phyloP scores from a whole-genome alignment of 306 rosid genomes.

The Trifolium fragiferum region DNA sequence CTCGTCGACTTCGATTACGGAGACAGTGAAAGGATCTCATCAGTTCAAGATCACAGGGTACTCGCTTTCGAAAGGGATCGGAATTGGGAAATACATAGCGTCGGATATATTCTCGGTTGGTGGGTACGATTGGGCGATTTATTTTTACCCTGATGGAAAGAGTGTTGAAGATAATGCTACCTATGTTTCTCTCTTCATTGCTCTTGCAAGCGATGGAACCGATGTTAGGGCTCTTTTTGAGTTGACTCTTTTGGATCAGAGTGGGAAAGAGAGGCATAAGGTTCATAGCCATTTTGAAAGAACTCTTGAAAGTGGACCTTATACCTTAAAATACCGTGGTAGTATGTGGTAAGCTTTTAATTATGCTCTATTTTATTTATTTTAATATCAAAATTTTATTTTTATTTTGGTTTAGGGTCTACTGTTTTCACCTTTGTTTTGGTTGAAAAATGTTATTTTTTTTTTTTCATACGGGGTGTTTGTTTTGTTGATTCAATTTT shows the following conservation, averaged over 20 bases:
- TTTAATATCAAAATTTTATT: not conserved
- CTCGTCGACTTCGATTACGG: slow-evolving; percentile 73
- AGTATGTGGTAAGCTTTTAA: slow-evolving; percentile 79
- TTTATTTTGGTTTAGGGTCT: not conserved
- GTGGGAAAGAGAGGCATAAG: slow-evolving; percentile 89
- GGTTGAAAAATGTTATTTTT: not conserved
- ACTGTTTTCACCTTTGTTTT: not conserved
- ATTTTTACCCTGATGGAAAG: slow-evolving; percentile 90
- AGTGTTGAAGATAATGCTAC: slow-evolving; percentile 85
- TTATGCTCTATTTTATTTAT: not conserved
- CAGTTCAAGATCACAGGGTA: slow-evolving; percentile 82
- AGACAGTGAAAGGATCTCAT: slow-evolving; percentile 79
- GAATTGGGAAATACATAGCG: slow-evolving; percentile 76
- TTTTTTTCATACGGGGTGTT: not conserved
- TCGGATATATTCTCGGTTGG: slow-evolving; percentile 84
- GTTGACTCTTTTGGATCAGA: slow-evolving; percentile 90
- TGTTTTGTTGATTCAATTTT: not conserved
- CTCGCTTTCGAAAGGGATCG: slow-evolving; percentile 73
- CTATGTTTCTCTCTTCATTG: slow-evolving; percentile 84
- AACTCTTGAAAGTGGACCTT: slow-evolving; percentile 84
- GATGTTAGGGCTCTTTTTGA: slow-evolving; percentile 90
- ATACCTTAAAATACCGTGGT: slow-evolving; percentile 87
- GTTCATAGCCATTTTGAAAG: slow-evolving; percentile 93
- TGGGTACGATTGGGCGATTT: slow-evolving; percentile 91
- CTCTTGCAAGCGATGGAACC: slow-evolving; percentile 86